phyloP scores from a whole-genome alignment of 106 monocot species.

The Narthecium ossifragum region DNA sequence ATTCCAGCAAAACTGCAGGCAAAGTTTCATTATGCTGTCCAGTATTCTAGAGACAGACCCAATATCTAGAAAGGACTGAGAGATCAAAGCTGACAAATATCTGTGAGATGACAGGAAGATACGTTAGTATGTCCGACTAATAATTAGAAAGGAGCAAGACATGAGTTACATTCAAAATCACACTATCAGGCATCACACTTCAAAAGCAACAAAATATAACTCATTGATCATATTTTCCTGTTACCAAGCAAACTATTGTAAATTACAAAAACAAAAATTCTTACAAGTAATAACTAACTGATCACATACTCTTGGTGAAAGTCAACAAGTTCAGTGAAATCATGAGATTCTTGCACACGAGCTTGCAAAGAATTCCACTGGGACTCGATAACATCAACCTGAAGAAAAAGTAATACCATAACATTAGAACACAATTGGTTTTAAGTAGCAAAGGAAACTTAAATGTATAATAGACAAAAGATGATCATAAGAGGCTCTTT shows the following conservation, averaged over 20 bases:
- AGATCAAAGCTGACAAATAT: conserved; percentile 86
- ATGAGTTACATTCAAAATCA: no score
- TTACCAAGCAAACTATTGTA: no score
- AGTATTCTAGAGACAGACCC: conserved; percentile 98
- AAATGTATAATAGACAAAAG: no score
- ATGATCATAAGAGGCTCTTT: no score
- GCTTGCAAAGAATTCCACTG: conserved; percentile 97
- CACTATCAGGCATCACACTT: no score
- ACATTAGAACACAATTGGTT: not conserved
- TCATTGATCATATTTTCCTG: no score
- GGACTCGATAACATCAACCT: conserved; percentile 99
- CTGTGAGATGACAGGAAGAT: no score
- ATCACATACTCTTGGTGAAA: conserved; percentile 97
- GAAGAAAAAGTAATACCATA: conserved; percentile 5
- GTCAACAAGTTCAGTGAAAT: conserved; percentile 95
- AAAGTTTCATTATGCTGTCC: conserved; percentile 98
- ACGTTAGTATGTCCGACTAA: no score
- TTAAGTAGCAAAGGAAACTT: not conserved
- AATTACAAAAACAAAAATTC: no score
- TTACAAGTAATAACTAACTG: not conserved
- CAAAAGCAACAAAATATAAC: no score
- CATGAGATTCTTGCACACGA: conserved; percentile 87
- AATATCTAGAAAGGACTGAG: conserved; percentile 96
- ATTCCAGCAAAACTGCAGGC: conserved; percentile 89
- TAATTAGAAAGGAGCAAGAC: no score